Conservation (phyloP, 345 rosid genomes). For the Clausena lansium region DNA sequence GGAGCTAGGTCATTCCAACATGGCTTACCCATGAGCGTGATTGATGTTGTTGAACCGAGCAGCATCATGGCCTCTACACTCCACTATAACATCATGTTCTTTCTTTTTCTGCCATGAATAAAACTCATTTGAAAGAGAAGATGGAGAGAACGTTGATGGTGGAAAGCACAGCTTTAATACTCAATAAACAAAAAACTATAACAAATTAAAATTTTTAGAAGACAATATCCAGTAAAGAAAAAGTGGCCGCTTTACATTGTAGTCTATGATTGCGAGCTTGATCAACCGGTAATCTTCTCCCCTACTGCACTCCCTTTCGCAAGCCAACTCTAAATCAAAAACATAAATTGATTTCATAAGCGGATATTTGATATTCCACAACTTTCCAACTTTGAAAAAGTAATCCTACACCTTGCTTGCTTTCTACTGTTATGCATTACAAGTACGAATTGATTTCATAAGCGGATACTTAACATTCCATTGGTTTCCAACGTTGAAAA, state of each 20-base stretch:
- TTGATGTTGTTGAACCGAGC: conserved; percentile 70
- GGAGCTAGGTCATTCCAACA: neutral
- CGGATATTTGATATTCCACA: neutral
- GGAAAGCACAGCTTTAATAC: too few species aligned
- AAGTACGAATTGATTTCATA: neutral
- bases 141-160: neutral
- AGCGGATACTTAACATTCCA: neutral
- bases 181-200: too few species aligned
- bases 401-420: neutral
- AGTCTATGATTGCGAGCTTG: conserved; percentile 79
- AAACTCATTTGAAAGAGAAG: neutral
- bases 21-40: conserved; percentile 81
- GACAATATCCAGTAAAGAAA: neutral
- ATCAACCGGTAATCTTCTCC: conserved; percentile 90
- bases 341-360: neutral
- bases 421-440: neutral
- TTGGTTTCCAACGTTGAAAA: neutral
- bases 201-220: neutral
- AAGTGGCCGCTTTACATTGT: conserved; percentile 39
- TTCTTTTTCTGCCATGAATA: conserved; percentile 50
- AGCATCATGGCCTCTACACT: conserved; percentile 95
- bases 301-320: conserved; percentile 92
- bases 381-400: neutral
- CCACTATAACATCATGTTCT: conserved; percentile 72
- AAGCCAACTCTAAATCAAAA: conserved; percentile 57